phyloP scores from a whole-genome alignment of 352 stramenopile genomes.

The Pythium scleroteichum region DNA sequence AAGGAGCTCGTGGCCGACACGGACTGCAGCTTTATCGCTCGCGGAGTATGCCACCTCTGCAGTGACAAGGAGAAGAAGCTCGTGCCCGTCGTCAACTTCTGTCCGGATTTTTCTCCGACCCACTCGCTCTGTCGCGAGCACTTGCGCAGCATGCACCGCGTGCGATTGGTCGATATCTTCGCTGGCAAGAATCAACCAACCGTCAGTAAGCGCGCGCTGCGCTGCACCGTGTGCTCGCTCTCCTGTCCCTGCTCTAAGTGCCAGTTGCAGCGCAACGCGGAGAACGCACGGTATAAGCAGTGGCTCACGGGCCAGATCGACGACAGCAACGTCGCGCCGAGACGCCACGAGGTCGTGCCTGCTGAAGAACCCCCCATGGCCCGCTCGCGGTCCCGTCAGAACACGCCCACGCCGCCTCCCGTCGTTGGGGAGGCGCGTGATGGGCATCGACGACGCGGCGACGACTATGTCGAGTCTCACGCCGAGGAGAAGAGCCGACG shows the following conservation, averaged over 20 bases:
- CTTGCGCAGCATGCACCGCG: conserved; percentile 65
- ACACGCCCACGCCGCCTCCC: neutral
- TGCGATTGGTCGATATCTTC: conserved; percentile 77
- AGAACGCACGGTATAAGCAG: conserved; percentile 31
- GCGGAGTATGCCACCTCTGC: conserved; percentile 70
- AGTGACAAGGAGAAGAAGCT: conserved; percentile 44
- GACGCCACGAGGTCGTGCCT: neutral
- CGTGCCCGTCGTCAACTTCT: conserved; percentile 79
- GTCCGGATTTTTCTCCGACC: conserved; percentile 54
- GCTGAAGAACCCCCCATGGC: neutral
- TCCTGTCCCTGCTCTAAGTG: conserved; percentile 67
- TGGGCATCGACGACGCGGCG: no score
- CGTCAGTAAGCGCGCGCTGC: conserved; percentile 60
- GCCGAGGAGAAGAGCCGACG: conserved; percentile 14
- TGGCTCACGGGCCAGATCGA: conserved; percentile 24
- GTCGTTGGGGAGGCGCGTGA: neutral
- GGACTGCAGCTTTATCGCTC: conserved; percentile 75
- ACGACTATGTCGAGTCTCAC: no score
- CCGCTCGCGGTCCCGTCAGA: conserved; percentile 1
- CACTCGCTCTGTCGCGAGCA: conserved; percentile 79
- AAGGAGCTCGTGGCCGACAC: conserved; percentile 56
- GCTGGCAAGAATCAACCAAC: conserved; percentile 66
- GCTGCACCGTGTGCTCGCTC: conserved; percentile 60
- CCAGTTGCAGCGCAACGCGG: conserved; percentile 33
- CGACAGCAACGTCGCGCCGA: neutral